phyloP scores from a whole-genome alignment of 257 asterid genomes.

The Solanum appendiculatum region DNA sequence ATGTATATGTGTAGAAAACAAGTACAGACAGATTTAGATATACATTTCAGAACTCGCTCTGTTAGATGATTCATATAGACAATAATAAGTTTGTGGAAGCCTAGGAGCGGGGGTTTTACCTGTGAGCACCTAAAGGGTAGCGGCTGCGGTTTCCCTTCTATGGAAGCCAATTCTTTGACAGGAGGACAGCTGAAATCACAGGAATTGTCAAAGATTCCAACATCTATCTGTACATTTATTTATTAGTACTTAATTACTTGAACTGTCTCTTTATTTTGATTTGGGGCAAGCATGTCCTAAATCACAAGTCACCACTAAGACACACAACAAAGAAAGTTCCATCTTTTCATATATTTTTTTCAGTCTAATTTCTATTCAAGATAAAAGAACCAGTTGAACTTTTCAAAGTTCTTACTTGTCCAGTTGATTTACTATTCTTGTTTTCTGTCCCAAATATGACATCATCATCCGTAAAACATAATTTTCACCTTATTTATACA shows the following conservation, averaged over 20 bases:
- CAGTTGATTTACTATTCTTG: not conserved
- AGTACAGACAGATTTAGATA: not conserved
- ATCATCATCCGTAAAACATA: not conserved
- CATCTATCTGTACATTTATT: not conserved
- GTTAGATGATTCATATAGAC: not conserved
- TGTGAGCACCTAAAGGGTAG: too few species aligned
- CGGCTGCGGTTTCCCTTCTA: too few species aligned
- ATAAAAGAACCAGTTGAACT: not conserved
- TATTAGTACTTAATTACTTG: not conserved
- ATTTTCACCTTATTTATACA: not conserved
- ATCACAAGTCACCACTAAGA: not conserved
- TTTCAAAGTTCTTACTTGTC: not conserved
- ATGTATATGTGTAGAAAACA: not conserved
- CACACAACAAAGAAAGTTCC: not conserved
- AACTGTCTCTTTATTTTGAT: not conserved
- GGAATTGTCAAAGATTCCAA: not conserved
- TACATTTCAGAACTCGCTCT: not conserved
- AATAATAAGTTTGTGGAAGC: not conserved
- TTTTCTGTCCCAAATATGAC: not conserved
- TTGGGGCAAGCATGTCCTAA: not conserved
- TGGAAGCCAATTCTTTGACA: not conserved
- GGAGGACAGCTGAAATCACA: not conserved
- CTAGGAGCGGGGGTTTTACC: fast-evolving
- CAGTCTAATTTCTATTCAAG: not conserved
- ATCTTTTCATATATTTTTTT: not conserved